Percentiles rank a stretch among this genome's conserved stretches.
phyloP scores from a whole-genome alignment of 495 filamentous ascomycete species.

The Penicillium paradoxum region DNA sequence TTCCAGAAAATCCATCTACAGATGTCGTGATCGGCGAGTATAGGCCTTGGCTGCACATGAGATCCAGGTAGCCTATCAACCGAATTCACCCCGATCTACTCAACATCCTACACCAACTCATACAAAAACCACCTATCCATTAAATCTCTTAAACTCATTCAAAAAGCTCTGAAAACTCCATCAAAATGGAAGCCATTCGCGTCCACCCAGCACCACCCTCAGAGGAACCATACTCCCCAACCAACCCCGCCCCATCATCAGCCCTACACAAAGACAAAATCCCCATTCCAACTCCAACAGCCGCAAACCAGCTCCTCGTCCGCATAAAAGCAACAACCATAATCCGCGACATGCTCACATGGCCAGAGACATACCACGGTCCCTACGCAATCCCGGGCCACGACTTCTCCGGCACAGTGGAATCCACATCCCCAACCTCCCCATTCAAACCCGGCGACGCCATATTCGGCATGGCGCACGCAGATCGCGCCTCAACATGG shows the following conservation, averaged over 20 bases:
- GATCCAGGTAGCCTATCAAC: neutral
- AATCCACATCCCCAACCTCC: slow-evolving; percentile 10
- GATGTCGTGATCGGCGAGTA: neutral
- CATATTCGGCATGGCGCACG: slow-evolving; percentile 30
- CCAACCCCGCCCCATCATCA: slow-evolving; percentile 32
- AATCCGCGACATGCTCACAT: slow-evolving; percentile 29
- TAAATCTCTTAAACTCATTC: neutral
- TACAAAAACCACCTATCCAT: neutral
- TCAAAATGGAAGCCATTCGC: slow-evolving; percentile 32
- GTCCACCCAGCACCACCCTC: slow-evolving; percentile 25
- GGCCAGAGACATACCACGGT: slow-evolving; percentile 30
- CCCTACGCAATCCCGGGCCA: slow-evolving; percentile 31
- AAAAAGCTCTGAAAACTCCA: neutral
- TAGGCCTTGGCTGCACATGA: neutral
- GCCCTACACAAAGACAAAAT: slow-evolving; percentile 27
- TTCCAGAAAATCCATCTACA: no score
- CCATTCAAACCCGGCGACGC: slow-evolving; percentile 27
- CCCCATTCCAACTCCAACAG: slow-evolving; percentile 21
- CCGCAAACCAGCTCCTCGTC: slow-evolving; percentile 24
- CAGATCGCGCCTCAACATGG: slow-evolving; percentile 24
- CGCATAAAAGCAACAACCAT: slow-evolving; percentile 29
- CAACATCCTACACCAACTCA: neutral
- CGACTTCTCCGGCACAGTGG: slow-evolving; percentile 44
- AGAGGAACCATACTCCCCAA: slow-evolving; percentile 19
- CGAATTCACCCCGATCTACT: no score